Conservation (phyloP, 1,284 basidiomycete species). For the Irpex rosettiformis region DNA sequence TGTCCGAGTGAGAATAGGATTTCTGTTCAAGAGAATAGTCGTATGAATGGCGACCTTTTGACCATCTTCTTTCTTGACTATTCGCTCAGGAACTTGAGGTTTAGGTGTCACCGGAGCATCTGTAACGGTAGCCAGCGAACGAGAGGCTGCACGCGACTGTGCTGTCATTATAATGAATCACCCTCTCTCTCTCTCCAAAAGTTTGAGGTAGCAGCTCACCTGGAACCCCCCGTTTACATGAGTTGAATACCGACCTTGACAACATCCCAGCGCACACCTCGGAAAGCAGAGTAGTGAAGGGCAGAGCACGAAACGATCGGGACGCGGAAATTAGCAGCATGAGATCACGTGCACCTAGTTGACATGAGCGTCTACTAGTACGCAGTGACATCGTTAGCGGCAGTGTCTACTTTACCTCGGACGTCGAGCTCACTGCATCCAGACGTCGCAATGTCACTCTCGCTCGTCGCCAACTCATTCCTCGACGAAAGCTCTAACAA, state of each 20-base stretch:
- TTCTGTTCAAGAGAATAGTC: slow-evolving; percentile 78
- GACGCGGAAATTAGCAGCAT: slow-evolving; percentile 7
- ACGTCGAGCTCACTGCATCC: neutral
- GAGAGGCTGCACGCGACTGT: slow-evolving; percentile 22
- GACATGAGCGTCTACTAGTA: slow-evolving; percentile 4
- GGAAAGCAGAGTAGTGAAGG: slow-evolving; percentile 15
- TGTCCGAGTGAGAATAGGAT: slow-evolving; percentile 78
- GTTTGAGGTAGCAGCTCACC: neutral
- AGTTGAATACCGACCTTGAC: slow-evolving; percentile 31
- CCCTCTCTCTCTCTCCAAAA: neutral
- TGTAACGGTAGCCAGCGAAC: slow-evolving; percentile 26
- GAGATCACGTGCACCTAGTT: slow-evolving; percentile 13
- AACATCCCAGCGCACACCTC: slow-evolving; percentile 30
- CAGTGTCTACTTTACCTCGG: slow-evolving; percentile 3
- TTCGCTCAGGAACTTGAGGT: slow-evolving; percentile 13
- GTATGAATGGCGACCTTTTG: slow-evolving; percentile 34
- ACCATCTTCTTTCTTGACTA: slow-evolving; percentile 11
- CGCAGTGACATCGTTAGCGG: slow-evolving; percentile 4
- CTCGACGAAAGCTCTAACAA: slow-evolving; percentile 86
- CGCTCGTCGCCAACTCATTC: slow-evolving; percentile 84
- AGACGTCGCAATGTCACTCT: slow-evolving; percentile 59
- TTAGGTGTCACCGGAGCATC: slow-evolving; percentile 16
- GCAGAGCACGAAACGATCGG: slow-evolving; percentile 1
- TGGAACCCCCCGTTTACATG: slow-evolving; percentile 32
- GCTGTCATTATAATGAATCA: slow-evolving; percentile 6